Evolutionary conservation across 202 grass and related monocot species (phyloP).

Genomic region (Zoysia matrella): DNA sequence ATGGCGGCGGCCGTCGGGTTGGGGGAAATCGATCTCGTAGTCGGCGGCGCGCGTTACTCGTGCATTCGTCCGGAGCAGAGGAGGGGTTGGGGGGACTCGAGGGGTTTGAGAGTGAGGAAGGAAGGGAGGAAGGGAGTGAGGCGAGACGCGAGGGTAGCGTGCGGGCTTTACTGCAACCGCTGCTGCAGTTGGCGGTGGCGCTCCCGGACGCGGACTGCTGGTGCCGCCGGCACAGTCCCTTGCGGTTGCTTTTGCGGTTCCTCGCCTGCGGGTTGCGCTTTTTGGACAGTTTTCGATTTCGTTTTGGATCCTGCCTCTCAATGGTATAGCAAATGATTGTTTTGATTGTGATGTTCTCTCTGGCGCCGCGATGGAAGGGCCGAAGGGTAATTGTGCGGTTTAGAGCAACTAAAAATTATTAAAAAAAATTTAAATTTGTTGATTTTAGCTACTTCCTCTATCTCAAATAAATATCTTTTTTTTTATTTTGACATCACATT

Average conservation of each 20-base stretch:
- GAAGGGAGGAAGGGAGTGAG: neutral
- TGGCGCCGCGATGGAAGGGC: neutral
- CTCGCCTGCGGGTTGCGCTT: neutral
- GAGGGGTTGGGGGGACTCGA: neutral
- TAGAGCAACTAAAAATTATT: too few relatives aligned
- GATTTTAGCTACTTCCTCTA: too few relatives aligned
- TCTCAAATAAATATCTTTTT: too few relatives aligned
- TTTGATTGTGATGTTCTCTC: neutral
- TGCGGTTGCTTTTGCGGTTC: slow-evolving; percentile 13
- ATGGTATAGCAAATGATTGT: slow-evolving; percentile 14
- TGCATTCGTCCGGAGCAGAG: slow-evolving; percentile 45
- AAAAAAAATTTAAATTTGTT: too few relatives aligned
- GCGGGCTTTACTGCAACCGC: slow-evolving; percentile 21
- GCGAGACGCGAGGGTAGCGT: neutral
- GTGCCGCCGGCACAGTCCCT: neutral
- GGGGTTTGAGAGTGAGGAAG: neutral
- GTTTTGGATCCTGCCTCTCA: neutral
- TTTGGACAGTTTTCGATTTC: neutral
- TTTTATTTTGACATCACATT: too few relatives aligned
- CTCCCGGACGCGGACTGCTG: neutral
- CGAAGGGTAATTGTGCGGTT: too few relatives aligned
- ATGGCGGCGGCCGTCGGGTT: neutral
- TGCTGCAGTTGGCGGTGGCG: neutral
- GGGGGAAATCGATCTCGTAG: slow-evolving; percentile 11
- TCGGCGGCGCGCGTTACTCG: neutral